A percentile compares a stretch with the other conserved stretches of the same genome.
Conservation (phyloP, 2,329 filamentous ascomycete species). For the Trichoderma sp. region DNA sequence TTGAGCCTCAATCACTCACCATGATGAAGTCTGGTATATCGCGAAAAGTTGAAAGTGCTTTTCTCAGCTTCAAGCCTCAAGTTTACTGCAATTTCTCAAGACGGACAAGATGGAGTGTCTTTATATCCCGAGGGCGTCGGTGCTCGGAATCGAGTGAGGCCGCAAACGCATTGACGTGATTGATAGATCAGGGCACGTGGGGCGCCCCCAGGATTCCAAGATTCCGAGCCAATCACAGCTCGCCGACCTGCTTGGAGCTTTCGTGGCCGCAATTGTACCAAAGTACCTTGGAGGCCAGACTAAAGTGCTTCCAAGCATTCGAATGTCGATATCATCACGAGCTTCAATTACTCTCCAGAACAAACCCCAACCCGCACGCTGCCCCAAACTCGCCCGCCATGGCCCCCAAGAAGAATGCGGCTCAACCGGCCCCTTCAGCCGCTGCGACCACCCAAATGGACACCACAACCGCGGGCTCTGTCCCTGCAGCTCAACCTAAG, state of each 20-base stretch:
- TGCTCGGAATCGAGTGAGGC: conserved; percentile 25
- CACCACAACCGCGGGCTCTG: conserved; percentile 34
- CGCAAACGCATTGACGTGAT: conserved; percentile 27
- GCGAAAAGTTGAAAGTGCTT: not conserved
- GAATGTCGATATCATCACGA: conserved; percentile 15
- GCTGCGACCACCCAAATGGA: conserved; percentile 37
- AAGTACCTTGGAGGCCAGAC: not conserved
- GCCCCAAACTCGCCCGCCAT: conserved; percentile 36
- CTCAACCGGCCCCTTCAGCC: conserved; percentile 38
- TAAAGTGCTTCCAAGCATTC: not conserved
- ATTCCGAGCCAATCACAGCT: conserved; percentile 37
- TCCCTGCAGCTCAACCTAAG: conserved; percentile 30
- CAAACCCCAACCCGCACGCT: conserved; percentile 1
- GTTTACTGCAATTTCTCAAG: not conserved
- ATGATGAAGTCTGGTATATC: not conserved
- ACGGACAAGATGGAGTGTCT: conserved; percentile 4
- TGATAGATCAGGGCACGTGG: conserved; percentile 18
- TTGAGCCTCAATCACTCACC: conserved; percentile 2
- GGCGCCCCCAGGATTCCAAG: conserved; percentile 24
- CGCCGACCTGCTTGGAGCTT: conserved; percentile 37
- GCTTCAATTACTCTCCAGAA: not conserved
- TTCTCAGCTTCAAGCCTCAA: not conserved
- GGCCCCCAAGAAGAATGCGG: conserved; percentile 54
- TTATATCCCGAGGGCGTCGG: conserved; percentile 23
- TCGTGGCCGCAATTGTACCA: conserved; percentile 38